These are phyloP conservation scores for Fusarium sororula DNA, from an alignment of 2,329 filamentous ascomycete genomes.

Conservation along the genomic window DNA sequence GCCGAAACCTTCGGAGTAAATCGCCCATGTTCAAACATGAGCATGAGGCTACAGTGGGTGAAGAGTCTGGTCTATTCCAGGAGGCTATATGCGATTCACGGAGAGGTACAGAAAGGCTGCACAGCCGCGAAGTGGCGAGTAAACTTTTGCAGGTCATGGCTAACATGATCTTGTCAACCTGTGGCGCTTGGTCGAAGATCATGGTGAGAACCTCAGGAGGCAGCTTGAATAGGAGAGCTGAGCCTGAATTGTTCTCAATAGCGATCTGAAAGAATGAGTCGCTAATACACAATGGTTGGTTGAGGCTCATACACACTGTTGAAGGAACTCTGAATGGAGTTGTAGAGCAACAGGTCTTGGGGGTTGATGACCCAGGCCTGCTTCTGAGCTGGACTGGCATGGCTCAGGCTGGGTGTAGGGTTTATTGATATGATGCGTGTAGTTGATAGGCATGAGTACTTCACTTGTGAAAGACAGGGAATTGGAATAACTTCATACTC, in stretches of 20 bases:
- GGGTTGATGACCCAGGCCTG: not conserved
- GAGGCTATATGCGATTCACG: slow-evolving; percentile 7
- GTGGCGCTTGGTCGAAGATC: slow-evolving; percentile 27
- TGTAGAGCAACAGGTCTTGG: not conserved
- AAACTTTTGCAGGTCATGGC: slow-evolving; percentile 36
- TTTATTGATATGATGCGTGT: too few species aligned
- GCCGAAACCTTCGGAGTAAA: slow-evolving; percentile 27
- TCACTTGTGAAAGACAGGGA: not conserved
- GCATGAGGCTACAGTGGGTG: not conserved
- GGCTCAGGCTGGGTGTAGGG: not conserved
- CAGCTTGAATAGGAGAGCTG: slow-evolving; percentile 28
- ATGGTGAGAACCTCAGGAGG: slow-evolving; percentile 42
- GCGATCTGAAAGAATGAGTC: slow-evolving; percentile 13
- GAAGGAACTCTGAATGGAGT: slow-evolving; percentile 17
- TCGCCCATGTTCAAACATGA: slow-evolving; percentile 16
- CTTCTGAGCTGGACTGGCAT: slow-evolving; percentile 25
- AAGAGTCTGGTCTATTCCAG: not conserved
- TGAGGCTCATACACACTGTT: slow-evolving; percentile 6
- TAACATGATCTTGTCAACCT: slow-evolving; percentile 28
- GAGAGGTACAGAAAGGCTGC: slow-evolving; percentile 25
- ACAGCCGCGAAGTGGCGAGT: slow-evolving; percentile 29
- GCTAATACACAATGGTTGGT: not conserved
- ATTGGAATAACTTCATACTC: not conserved
- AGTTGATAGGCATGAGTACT: not conserved
- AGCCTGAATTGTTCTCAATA: not conserved